Percentiles rank a stretch among this genome's conserved stretches.
phyloP scores from a whole-genome alignment of 148 eudicot species.

The Chenopodium quinoa region DNA sequence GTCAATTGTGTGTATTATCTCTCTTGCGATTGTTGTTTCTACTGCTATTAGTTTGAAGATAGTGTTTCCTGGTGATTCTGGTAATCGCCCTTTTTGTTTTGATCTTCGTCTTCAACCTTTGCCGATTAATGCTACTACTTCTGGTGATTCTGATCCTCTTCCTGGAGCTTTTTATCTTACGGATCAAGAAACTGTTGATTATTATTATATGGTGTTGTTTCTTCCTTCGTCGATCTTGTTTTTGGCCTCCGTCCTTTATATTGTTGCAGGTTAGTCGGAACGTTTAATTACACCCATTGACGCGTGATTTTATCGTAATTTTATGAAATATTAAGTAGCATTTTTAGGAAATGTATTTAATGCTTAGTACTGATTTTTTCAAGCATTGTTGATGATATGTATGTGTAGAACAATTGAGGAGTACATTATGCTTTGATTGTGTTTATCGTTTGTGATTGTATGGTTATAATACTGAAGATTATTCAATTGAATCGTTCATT shows the following conservation, averaged over 20 bases:
- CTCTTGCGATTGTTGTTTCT: conserved; percentile 45
- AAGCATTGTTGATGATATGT: background rate
- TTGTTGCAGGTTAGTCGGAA: conserved; percentile 53
- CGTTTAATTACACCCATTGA: too few species aligned
- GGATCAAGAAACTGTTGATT: conserved; percentile 86
- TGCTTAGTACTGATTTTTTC: background rate
- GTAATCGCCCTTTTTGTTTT: conserved; percentile 61
- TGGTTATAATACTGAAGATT: too few species aligned
- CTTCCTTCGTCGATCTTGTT: conserved; percentile 61
- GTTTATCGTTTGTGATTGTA: too few species aligned
- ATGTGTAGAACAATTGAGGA: too few species aligned
- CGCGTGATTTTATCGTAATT: too few species aligned
- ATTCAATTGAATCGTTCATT: too few species aligned
- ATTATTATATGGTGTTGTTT: conserved; percentile 73
- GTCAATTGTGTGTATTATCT: conserved; percentile 25
- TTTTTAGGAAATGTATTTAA: too few species aligned
- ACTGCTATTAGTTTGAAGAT: conserved; percentile 60
- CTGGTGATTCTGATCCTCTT: conserved; percentile 46
- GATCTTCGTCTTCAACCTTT: conserved; percentile 51
- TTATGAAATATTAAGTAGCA: too few species aligned
- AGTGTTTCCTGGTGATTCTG: conserved; percentile 56
- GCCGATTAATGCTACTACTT: conserved; percentile 36
- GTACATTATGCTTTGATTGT: background rate
- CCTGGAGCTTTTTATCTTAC: conserved; percentile 76
- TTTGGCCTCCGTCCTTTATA: conserved; percentile 43